Evolutionary conservation across 148 eudicot genomes (phyloP).

Genomic region (Cornus kousa): DNA sequence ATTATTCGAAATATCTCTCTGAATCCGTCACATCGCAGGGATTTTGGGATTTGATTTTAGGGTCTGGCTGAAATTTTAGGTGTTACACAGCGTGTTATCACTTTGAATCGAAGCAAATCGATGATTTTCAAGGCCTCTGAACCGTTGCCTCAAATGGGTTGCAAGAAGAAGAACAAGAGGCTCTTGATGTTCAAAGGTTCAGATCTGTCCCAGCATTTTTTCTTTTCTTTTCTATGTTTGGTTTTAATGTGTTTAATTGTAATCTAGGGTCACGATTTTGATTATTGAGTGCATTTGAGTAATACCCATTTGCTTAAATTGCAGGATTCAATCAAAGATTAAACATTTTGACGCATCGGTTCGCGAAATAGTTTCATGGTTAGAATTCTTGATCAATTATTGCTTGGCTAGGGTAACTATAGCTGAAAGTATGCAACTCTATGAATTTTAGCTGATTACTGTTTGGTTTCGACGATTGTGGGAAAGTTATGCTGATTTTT

Average conservation of each 20-base stretch:
- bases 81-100: background rate
- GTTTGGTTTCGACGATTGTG: background rate
- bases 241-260: background rate
- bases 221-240: background rate
- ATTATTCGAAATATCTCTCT: background rate
- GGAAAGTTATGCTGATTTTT: background rate
- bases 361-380: constrained; percentile 12
- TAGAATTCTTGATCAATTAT: background rate
- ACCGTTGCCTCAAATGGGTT: constrained; percentile 30
- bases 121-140: background rate
- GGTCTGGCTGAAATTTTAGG: background rate
- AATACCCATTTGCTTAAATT: constrained; percentile 7
- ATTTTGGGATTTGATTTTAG: background rate
- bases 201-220: background rate
- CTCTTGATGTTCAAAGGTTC: constrained; percentile 33
- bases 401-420: background rate
- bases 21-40: background rate
- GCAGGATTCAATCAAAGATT: constrained; percentile 33
- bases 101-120: background rate
- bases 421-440: background rate
- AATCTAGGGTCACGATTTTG: background rate
- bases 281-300: background rate
- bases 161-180: constrained; percentile 22
- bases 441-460: background rate
- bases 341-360: constrained; percentile 21